Percentiles rank a stretch among this genome's conserved stretches.
Evolutionary conservation across 2,329 filamentous ascomycete genomes (phyloP).

Genomic region (Fusarium sacchari): DNA sequence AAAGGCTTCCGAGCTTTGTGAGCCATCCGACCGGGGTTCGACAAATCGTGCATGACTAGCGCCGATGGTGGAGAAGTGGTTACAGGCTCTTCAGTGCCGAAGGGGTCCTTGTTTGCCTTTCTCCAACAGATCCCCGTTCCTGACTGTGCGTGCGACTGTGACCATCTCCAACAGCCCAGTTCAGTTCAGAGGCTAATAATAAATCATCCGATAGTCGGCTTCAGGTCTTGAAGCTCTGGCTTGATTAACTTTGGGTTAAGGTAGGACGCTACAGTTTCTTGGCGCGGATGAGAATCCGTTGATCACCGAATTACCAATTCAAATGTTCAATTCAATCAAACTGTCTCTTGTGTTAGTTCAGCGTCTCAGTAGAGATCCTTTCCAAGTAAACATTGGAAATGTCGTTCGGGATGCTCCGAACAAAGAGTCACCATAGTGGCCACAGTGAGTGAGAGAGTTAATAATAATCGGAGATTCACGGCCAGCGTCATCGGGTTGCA

Average conservation of each 20-base stretch:
- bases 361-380: not conserved
- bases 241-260: slow-evolving; percentile 31
- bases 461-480: not conserved
- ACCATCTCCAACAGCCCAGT: slow-evolving; percentile 18
- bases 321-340: not conserved
- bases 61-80: slow-evolving; percentile 23
- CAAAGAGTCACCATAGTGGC: slow-evolving; percentile 2
- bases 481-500: slow-evolving; percentile 10
- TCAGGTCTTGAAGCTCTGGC: not conserved
- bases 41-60: slow-evolving; percentile 46
- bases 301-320: not conserved
- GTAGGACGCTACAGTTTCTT: slow-evolving; percentile 22
- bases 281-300: not conserved
- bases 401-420: slow-evolving; percentile 5
- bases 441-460: not conserved
- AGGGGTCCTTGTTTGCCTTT: slow-evolving; percentile 29
- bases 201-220: slow-evolving; percentile 27
- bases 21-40: slow-evolving; percentile 39
- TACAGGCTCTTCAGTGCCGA: slow-evolving; percentile 37
- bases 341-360: not conserved
- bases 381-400: not conserved
- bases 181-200: slow-evolving; percentile 11
- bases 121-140: slow-evolving; percentile 32
- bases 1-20: slow-evolving; percentile 16
- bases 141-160: slow-evolving; percentile 16